Evolutionary conservation across 805 yeast species (phyloP), one percentile per base, ranked within the genome.

Genomic region (Candida jianshihensis): DNA sequence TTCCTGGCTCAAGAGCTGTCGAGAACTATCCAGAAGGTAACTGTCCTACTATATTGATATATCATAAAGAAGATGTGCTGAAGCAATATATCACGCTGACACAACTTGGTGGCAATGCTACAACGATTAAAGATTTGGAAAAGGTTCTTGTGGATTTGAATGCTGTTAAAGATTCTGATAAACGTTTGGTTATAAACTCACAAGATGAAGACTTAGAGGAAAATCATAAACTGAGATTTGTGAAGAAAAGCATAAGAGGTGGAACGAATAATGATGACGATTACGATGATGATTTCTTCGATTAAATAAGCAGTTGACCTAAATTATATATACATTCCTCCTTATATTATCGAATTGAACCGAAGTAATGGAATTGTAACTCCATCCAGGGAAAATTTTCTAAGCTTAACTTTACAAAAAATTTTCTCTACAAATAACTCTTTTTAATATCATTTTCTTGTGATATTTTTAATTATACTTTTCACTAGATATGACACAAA

Each of bases 21-120:
- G 97, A 90, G 52, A 79, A 81, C 53, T 92, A 89, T 57, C 97
- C 98, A 2, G 90, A 85, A 19, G 57, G 71, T 22, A 89, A 86
- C 64, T 83, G 95, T 49, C 99, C 99, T 2, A 92, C 98, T 1
- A 63, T 92, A 7, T 68, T 92, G 34, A 73, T 92, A 1, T 92
- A 92, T 59, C 73, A 75, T 51, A 75, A 86, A 37, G 81, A 81
- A 20, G 78, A 85, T 44, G 89, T 94, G 8, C 63, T 80, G 18
- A 82, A 80, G 55, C 97, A 92, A 55, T 74, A 66, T 49, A 74
- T 92, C 10, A 90, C 97, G 0, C 66, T 90, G 51, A 71, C 82
- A 5, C 77, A 81, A 48, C 55, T 92, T 31, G 96, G 95, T 9
- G 98, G 98, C 3, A 82, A 81, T 54, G 77, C 81, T 32, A 77